A percentile compares a stretch with the other conserved stretches of the same genome.
These are phyloP conservation scores for Sordariomycetes sp. DNA, from an alignment of 2,329 filamentous ascomycete species.

Conservation along the genomic window DNA sequence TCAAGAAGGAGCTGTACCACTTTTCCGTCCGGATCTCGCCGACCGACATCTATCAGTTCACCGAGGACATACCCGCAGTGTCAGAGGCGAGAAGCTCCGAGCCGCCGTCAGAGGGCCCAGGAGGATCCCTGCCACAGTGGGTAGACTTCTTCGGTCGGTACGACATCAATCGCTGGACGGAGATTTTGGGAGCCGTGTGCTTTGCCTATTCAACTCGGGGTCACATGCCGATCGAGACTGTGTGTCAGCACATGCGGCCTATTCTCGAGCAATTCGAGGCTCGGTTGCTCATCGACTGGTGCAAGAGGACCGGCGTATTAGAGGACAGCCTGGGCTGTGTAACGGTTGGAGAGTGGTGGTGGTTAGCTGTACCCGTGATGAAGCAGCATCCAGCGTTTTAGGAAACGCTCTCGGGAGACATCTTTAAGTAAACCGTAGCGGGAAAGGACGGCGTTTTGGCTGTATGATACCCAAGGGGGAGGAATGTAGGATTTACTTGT, in stretches of 20 bases:
- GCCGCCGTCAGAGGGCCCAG: constrained; percentile 31
- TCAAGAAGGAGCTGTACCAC: constrained; percentile 55
- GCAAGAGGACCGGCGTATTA: constrained; percentile 41
- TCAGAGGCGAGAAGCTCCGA: constrained; percentile 21
- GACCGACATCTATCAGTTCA: constrained; percentile 53
- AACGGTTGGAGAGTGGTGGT: constrained; percentile 58
- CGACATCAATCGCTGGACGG: constrained; percentile 53
- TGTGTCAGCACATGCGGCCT: constrained; percentile 46
- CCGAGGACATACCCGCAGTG: constrained; percentile 37
- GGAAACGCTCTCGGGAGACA: too few species aligned
- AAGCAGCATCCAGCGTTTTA: too few species aligned
- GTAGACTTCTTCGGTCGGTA: constrained; percentile 56
- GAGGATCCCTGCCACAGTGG: constrained; percentile 59
- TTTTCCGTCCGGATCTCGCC: constrained; percentile 54
- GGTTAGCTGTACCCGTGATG: constrained; percentile 38
- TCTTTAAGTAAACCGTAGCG: too few species aligned
- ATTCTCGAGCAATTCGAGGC: constrained; percentile 56
- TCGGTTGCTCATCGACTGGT: constrained; percentile 50
- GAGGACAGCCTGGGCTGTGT: constrained; percentile 29
- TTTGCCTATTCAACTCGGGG: constrained; percentile 56
- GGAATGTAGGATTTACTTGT: too few species aligned
- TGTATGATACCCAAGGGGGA: too few species aligned
- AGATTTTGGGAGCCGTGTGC: constrained; percentile 51
- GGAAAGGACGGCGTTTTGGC: too few species aligned
- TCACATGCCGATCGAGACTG: constrained; percentile 40